A percentile compares a stretch with the other conserved stretches of the same genome.
Conservation (phyloP, 495 filamentous ascomycete species). For the Pseudevernia furfuracea region DNA sequence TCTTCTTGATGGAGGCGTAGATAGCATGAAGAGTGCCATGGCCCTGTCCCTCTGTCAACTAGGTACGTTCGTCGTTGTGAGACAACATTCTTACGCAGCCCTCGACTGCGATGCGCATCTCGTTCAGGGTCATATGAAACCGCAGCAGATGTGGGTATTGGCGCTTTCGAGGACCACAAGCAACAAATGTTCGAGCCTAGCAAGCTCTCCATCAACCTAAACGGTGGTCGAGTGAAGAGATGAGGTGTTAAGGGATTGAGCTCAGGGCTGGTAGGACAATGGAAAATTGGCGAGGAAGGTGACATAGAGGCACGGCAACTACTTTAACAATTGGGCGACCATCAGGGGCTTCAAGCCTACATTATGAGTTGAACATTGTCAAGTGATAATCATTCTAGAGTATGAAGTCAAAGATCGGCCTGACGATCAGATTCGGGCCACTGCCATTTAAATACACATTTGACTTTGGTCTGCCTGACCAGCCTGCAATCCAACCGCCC, state of each 20-base stretch:
- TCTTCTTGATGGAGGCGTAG: conserved; percentile 61
- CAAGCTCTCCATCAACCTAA: not conserved
- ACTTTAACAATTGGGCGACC: not conserved
- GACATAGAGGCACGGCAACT: not conserved
- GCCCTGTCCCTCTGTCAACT: conserved; percentile 41
- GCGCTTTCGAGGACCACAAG: not conserved
- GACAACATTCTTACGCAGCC: conserved; percentile 60
- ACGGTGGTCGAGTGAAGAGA: not conserved
- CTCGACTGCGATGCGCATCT: conserved; percentile 56
- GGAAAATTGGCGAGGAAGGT: not conserved
- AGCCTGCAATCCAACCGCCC: not conserved
- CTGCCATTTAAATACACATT: not conserved
- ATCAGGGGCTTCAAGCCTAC: not conserved
- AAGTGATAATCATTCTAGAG: not conserved
- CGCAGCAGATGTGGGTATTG: not conserved
- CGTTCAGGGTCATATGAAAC: not conserved
- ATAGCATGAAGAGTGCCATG: conserved; percentile 88
- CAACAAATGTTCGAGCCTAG: not conserved
- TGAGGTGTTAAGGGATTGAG: not conserved
- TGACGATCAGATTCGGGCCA: not conserved
- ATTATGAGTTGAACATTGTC: not conserved
- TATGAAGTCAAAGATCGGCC: not conserved
- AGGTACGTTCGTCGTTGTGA: not conserved
- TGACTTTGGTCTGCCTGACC: not conserved
- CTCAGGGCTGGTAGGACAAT: not conserved